Evolutionary conservation across 192 early-diverging fungal species (phyloP), one percentile per base, ranked within the genome.

Genomic region (Borealophlyctis nickersoniae): DNA sequence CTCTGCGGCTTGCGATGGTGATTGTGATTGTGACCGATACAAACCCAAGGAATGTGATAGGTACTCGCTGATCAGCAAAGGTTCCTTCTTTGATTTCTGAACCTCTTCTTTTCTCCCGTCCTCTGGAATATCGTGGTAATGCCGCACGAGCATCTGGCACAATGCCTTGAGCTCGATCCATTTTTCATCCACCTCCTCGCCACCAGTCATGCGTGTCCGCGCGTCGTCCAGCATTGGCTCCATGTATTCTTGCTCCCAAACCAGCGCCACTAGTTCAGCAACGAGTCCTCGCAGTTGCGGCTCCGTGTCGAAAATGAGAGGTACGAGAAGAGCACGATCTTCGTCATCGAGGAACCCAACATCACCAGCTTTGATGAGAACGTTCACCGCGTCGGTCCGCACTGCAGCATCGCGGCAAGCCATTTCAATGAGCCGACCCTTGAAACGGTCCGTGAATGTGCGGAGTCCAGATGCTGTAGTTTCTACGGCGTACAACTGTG

Each of bases 401-500:
- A 81, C 72, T 36, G 92, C 87, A 0, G 77, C 77, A 34, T 94
- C 93, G 0, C 77, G 67, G 19, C 86, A 28, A 14, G 88, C 85
- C 80, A 93, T 92, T 61, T 92, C 87, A 5, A 94, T 72, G 16
- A 94, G 71, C 31, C 93, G 80, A 4, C 75, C 71, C 7, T 84
- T 86, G 63, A 86, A 87, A 1, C 94, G 76, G 7, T 87, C 80
- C 3, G 82, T 84, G 60, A 91, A 91, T 22, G 73, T 63, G 24
- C 77, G 74, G 28, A 88, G 81, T 24, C 76, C 80, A 7, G 76
- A 74, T 11, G 75, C 67, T 28, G 87, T 70, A 5, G 87, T 83
- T 11, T 77, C 77, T 26, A 74, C 56, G 33, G 52, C 72, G 57
- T 87, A 89, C 0, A 91, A 69, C 4, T 77, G 77, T 1, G 66